Evolutionary conservation across 371 early-diverging fungal species (phyloP), one percentile per base, ranked within the genome.

Genomic region (Mortierella sp.): DNA sequence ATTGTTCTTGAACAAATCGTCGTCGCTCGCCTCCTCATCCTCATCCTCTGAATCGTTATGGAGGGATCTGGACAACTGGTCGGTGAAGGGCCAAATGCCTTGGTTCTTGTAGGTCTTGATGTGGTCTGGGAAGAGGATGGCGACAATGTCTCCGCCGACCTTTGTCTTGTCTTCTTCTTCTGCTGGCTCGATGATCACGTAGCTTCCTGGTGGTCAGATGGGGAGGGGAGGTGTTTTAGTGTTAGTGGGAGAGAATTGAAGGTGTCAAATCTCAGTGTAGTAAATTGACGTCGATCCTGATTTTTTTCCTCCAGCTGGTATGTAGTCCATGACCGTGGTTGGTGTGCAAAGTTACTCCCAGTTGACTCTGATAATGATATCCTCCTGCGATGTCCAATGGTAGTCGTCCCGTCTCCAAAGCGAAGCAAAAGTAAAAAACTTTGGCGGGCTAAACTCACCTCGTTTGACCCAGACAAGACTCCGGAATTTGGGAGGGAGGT

Each of bases 391-490:
- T n/a, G n/a, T n/a, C n/a, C n/a, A n/a, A 8, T 2, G 14, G 4
- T n/a, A 16, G 22, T 6, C n/a, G 48, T 8, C n/a, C n/a, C 48
- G 8, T 6, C 4, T 48, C 6, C 22, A n/a, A 6, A 0, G 13
- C 2, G 10, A 29, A 31, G 39, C 13, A 63, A 67, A 43, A 64
- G 37, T 66, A 63, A 48, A 66, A 48, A 31, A 34, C 37, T 11
- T 4, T 10, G 47, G 37, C 3, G 0, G 67, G 40, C 43, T 2
- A 11, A 7, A 47, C 66, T 68, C 84, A 89, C 96, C 96, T 85
- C 95, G 87, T 80, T 95, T 95, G 41, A 96, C 92, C 96, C 96
- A 96, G 67, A 96, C 91, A 7, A 93, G 80, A 73, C 92, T 95
- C 72, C 95, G 91, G 87, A 93, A 96, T 71, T 89, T 90, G 29